These are phyloP conservation scores for Poteriospumella lacustris DNA, from an alignment of 108 stramenopile species.

Conservation along the genomic window DNA sequence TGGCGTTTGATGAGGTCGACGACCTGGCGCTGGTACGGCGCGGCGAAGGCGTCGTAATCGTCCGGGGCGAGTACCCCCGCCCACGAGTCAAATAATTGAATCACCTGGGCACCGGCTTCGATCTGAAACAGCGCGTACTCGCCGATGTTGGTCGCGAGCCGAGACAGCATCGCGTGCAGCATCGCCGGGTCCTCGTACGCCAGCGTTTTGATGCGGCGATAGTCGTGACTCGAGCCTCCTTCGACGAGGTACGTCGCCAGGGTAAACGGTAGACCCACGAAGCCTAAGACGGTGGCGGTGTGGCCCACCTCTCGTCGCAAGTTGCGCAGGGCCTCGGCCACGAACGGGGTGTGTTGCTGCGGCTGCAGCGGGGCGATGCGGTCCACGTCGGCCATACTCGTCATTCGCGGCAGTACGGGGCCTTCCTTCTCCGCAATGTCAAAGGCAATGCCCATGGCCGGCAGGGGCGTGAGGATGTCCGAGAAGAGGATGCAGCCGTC, in stretches of 20 bases:
- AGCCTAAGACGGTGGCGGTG: conserved; percentile 84
- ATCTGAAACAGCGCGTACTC: conserved; percentile 92
- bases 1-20: conserved; percentile 32
- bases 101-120: conserved; percentile 89
- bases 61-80: conserved; percentile 82
- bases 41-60: conserved; percentile 76
- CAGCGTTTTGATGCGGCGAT: conserved; percentile 72
- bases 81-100: conserved; percentile 98
- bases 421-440: conserved; percentile 88
- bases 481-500: conserved; percentile 98
- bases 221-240: conserved; percentile 83
- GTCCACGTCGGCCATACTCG: conserved; percentile 22
- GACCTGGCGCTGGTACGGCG: conserved; percentile 87
- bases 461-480: conserved; percentile 93
- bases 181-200: conserved; percentile 75
- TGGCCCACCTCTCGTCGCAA: conserved; percentile 64
- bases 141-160: conserved; percentile 80
- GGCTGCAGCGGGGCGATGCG: conserved; percentile 8
- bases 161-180: conserved; percentile 70
- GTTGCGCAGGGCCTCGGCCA: background rate
- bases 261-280: conserved; percentile 96
- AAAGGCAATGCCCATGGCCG: conserved; percentile 90
- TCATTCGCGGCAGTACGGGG: conserved; percentile 64
- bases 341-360: conserved; percentile 11
- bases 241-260: conserved; percentile 93